Conservation (phyloP, 1,284 basidiomycete species). For the Earliella scabrosa region DNA sequence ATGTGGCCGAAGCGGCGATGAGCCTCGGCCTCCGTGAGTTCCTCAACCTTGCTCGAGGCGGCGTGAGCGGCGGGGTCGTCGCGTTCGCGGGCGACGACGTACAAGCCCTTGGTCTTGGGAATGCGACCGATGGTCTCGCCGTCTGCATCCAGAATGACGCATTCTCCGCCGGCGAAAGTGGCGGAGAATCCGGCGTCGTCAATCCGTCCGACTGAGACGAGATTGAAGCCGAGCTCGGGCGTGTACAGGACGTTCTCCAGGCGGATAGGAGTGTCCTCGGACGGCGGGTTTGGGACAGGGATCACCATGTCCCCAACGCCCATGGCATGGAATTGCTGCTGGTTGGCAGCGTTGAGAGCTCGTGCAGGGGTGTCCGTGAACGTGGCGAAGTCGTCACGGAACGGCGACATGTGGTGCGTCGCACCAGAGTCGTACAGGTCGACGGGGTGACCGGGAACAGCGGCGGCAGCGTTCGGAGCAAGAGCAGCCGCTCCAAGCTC, state of each 20-base stretch:
- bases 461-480: background rate
- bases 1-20: slow-evolving; percentile 43
- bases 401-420: slow-evolving; percentile 16
- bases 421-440: slow-evolving; percentile 16
- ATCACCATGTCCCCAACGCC: background rate
- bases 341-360: background rate
- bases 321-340: slow-evolving; percentile 1
- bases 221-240: slow-evolving; percentile 37
- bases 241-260: slow-evolving; percentile 39
- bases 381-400: background rate
- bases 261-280: slow-evolving; percentile 6
- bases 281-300: slow-evolving; percentile 23
- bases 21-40: slow-evolving; percentile 23
- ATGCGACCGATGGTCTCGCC: background rate
- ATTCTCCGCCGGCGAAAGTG: slow-evolving; percentile 24
- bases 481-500: background rate
- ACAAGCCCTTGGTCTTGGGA: background rate
- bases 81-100: background rate
- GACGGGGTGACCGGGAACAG: background rate
- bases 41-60: background rate
- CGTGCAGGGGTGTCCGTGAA: background rate
- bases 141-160: slow-evolving; percentile 1
- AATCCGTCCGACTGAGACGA: slow-evolving; percentile 37
- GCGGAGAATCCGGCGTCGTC: slow-evolving; percentile 28
- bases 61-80: background rate